phyloP scores from a whole-genome alignment of 73 alveolate species.

The Symbiodinium natans region DNA sequence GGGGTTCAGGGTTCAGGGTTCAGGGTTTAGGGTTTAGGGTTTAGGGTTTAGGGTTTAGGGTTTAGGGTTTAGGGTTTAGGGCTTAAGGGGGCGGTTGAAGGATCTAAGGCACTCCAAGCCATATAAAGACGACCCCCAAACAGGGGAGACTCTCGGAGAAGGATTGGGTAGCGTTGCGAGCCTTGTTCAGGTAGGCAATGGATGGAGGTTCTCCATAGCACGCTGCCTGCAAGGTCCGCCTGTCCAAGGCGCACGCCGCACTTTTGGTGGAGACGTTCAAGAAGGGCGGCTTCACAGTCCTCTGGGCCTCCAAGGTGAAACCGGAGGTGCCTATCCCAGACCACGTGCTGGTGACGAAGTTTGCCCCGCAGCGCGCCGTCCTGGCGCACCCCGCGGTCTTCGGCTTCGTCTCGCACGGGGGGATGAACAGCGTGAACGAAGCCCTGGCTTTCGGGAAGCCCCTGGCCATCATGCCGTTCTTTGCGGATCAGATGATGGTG shows the following conservation, averaged over 20 bases:
- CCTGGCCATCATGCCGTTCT: slow-evolving; percentile 10
- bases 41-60: too few relatives aligned
- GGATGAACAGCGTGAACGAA: slow-evolving; percentile 6
- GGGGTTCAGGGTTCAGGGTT: too few relatives aligned
- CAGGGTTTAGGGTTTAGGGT: too few relatives aligned
- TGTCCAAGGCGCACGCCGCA: neutral
- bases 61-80: too few relatives aligned
- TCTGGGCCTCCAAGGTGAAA: neutral
- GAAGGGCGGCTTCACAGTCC: neutral
- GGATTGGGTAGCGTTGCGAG: too few relatives aligned
- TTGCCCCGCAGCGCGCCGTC: slow-evolving; percentile 18
- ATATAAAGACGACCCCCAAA: too few relatives aligned
- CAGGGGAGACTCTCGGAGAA: too few relatives aligned
- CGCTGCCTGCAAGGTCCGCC: neutral
- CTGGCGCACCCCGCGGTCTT: neutral
- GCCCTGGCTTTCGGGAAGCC: neutral
- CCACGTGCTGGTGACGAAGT: slow-evolving; percentile 4
- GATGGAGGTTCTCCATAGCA: too few relatives aligned
- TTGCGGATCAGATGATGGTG: slow-evolving; percentile 10
- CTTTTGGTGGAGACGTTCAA: slow-evolving; percentile 3
- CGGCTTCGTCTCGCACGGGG: slow-evolving; percentile 2
- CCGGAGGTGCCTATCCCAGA: neutral
- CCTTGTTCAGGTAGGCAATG: too few relatives aligned
- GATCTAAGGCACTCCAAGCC: too few relatives aligned
- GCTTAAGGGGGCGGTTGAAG: too few relatives aligned